These are phyloP conservation scores for Alternaria angustiovoidea DNA, from an alignment of 2,329 filamentous ascomycete species.

Conservation along the genomic window DNA sequence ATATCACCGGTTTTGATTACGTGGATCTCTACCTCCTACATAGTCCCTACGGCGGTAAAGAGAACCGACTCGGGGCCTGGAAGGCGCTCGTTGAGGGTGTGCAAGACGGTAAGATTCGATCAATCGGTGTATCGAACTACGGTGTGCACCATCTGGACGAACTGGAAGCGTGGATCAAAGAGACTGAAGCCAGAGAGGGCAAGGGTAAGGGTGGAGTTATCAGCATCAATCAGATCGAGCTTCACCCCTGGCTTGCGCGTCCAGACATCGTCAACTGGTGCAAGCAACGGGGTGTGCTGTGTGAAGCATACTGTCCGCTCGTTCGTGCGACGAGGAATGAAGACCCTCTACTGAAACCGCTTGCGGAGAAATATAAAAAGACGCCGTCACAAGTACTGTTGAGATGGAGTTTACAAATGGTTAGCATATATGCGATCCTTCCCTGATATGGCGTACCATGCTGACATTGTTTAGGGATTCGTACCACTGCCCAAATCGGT, in stretches of 20 bases:
- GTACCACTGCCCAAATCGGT: conserved; percentile 70
- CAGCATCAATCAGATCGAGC: conserved; percentile 81
- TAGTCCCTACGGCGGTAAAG: conserved; percentile 61
- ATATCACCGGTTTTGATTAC: conserved; percentile 69
- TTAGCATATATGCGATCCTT: conserved; percentile 15
- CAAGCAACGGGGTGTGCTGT: conserved; percentile 58
- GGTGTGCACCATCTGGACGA: conserved; percentile 65
- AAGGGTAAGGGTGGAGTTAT: conserved; percentile 73
- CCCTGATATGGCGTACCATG: no score
- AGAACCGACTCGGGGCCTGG: conserved; percentile 61
- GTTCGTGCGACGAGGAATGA: conserved; percentile 58
- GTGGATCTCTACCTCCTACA: conserved; percentile 70
- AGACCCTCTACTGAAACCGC: conserved; percentile 60
- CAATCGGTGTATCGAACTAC: conserved; percentile 64
- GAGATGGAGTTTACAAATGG: conserved; percentile 63
- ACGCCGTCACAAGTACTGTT: conserved; percentile 66
- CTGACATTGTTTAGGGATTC: conserved; percentile 58
- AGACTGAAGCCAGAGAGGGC: conserved; percentile 70
- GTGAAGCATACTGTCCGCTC: conserved; percentile 60
- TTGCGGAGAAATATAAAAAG: conserved; percentile 66
- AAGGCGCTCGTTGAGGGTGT: conserved; percentile 63
- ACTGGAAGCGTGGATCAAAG: conserved; percentile 62
- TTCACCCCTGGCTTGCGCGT: conserved; percentile 88
- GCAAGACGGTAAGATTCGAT: conserved; percentile 60
- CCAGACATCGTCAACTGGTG: conserved; percentile 83